Evolutionary conservation across 1,284 basidiomycete species (phyloP).

Genomic region (Ceratobasidium papillatum): DNA sequence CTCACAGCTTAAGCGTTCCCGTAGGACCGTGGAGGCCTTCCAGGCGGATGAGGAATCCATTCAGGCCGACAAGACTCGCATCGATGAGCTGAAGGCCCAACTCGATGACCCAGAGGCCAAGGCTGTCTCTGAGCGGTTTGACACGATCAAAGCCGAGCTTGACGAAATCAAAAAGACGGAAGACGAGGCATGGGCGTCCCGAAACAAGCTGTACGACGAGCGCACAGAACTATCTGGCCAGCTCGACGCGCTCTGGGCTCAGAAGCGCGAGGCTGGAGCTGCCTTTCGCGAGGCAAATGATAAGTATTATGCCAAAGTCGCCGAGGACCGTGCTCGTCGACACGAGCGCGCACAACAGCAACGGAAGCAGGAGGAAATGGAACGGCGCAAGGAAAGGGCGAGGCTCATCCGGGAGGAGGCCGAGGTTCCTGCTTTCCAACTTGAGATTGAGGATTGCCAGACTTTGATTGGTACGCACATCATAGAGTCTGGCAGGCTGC

Average conservation of each 20-base stretch:
- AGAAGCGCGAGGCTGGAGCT: constrained; percentile 79
- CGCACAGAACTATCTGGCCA: constrained; percentile 77
- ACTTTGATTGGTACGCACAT: constrained; percentile 70
- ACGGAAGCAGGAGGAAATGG: constrained; percentile 82
- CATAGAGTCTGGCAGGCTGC: neutral
- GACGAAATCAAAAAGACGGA: constrained; percentile 86
- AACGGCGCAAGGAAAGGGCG: constrained; percentile 84
- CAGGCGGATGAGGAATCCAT: constrained; percentile 81
- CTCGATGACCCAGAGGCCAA: constrained; percentile 93
- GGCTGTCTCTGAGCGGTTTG: constrained; percentile 83
- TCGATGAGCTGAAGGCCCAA: constrained; percentile 85
- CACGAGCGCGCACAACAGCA: constrained; percentile 83
- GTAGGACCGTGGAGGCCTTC: constrained; percentile 80
- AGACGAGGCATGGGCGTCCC: constrained; percentile 84
- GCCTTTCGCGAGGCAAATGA: constrained; percentile 85
- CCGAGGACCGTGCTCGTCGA: constrained; percentile 85
- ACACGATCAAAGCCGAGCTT: constrained; percentile 85
- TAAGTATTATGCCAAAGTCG: constrained; percentile 79
- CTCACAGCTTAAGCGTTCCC: constrained; percentile 70
- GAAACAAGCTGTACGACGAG: constrained; percentile 88
- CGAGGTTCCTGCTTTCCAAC: constrained; percentile 87
- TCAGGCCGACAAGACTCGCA: constrained; percentile 76
- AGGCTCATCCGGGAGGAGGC: constrained; percentile 91
- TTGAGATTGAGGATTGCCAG: constrained; percentile 96
- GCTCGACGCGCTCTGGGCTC: constrained; percentile 76